Evolutionary conservation across 306 rosid species (phyloP), one percentile per base, ranked within the genome.

Genomic region (Prunus campanulata): DNA sequence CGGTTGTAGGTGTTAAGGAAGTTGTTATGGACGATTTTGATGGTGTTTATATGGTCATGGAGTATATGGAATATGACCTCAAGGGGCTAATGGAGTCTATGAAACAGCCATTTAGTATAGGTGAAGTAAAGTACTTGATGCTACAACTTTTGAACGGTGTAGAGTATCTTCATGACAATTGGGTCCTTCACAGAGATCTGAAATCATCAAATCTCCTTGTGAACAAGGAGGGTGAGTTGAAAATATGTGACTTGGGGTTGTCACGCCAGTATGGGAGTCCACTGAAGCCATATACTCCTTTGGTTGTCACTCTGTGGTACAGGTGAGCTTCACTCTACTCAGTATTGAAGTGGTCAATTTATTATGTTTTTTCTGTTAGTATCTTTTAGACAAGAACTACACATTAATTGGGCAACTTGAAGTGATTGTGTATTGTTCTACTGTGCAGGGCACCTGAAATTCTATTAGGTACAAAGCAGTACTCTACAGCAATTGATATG

Each of bases 241-340:
- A 92, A 87, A 87, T 96, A 55, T 96, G 99, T 1, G 99, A 96
- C 88, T 89, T 92, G 75, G 99, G 99, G 67, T 60, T 96, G 88
- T 90, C 99, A 14, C 91, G 98, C 49, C 99, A 91, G 55, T 96
- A 91, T 76, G 98, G 98, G 35, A 91, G 93, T 80, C 97, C 93
- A 0, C 72, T 83, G 73, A 92, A 92, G 88, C 97, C 93, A 3
- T 92, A 88, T 83, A 96, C 99, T 72, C 81, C 92, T 46, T 71
- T 96, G 44, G 99, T 96, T 57, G 99, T 96, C 51, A 96, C 99
- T 52, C 79, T 96, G 16, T 96, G 99, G 97, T 96, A 96, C 86
- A 85, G 44, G 44, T 39, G 44, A 39, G 44, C 44, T 39, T 39
- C 44, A 39, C 9, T 39, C 9, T 39, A 39, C 44, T 39, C 44